These are phyloP conservation scores for Phytophthora macrochlamydospora DNA, from an alignment of 352 stramenopile genomes.

Conservation along the genomic window DNA sequence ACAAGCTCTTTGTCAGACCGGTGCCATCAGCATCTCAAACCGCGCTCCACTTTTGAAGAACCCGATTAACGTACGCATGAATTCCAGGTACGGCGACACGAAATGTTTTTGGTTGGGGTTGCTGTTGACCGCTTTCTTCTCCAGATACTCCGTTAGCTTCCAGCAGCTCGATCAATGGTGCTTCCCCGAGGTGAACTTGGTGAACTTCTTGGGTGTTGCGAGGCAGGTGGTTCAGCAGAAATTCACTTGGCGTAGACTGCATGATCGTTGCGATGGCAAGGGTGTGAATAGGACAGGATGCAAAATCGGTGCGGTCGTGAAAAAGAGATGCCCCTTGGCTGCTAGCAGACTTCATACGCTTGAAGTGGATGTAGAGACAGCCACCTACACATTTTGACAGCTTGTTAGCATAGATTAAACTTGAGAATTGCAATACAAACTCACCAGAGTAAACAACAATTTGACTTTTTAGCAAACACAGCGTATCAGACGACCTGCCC, in stretches of 20 bases:
- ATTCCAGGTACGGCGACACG: constrained; percentile 3
- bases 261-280: constrained; percentile 7
- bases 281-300: constrained; percentile 7
- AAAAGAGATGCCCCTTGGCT: constrained; percentile 13
- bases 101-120: background rate
- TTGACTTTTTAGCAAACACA: constrained; percentile 3
- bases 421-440: background rate
- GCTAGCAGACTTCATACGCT: constrained; percentile 8
- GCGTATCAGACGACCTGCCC: constrained; percentile 5
- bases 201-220: background rate
- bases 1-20: background rate
- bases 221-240: constrained; percentile 13
- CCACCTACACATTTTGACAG: constrained; percentile 5
- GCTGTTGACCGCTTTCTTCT: background rate
- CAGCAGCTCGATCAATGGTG: constrained; percentile 4
- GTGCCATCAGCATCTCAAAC: background rate
- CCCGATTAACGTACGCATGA: constrained; percentile 10
- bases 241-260: constrained; percentile 4
- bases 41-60: constrained; percentile 5
- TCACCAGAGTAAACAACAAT: constrained; percentile 11
- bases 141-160: background rate
- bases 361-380: constrained; percentile 16
- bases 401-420: background rate
- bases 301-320: constrained; percentile 6
- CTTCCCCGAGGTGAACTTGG: background rate